Conservation (phyloP, 441 rosid genomes). For the Hura crepitans region DNA sequence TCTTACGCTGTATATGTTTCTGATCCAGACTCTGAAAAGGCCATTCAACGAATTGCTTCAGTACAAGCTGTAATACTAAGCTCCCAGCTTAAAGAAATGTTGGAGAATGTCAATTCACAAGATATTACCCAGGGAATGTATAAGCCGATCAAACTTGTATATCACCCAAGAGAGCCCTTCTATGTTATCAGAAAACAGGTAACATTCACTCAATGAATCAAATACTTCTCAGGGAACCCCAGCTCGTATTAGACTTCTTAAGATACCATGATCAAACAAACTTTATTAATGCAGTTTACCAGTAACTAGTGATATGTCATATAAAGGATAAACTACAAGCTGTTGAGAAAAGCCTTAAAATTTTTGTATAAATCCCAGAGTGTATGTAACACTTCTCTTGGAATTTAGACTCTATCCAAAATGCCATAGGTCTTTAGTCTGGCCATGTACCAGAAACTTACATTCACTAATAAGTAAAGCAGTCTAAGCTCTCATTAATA, state of each 20-base stretch:
- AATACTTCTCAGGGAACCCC: not conserved
- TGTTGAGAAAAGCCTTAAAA: not conserved
- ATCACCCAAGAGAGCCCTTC: constrained; percentile 71
- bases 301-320: not conserved
- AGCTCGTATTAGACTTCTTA: not conserved
- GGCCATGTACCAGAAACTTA: not conserved
- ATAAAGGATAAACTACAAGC: not conserved
- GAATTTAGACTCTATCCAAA: not conserved
- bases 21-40: constrained; percentile 56
- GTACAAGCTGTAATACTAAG: constrained; percentile 69
- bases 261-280: not conserved
- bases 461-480: not conserved
- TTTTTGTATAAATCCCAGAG: not conserved
- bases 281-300: constrained; percentile 6
- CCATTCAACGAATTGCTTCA: constrained; percentile 55
- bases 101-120: constrained; percentile 42
- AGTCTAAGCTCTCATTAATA: constrained; percentile 5
- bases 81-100: constrained; percentile 69
- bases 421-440: not conserved
- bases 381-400: not conserved
- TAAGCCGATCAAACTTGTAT: constrained; percentile 60
- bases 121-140: constrained; percentile 37
- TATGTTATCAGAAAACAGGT: constrained; percentile 73
- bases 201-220: not conserved
- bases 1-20: constrained; percentile 13